Percentiles rank a stretch among this genome's conserved stretches.
These are phyloP conservation scores for Passalora sequoiae DNA, from an alignment of 2,329 filamentous ascomycete genomes.

Conservation along the genomic window DNA sequence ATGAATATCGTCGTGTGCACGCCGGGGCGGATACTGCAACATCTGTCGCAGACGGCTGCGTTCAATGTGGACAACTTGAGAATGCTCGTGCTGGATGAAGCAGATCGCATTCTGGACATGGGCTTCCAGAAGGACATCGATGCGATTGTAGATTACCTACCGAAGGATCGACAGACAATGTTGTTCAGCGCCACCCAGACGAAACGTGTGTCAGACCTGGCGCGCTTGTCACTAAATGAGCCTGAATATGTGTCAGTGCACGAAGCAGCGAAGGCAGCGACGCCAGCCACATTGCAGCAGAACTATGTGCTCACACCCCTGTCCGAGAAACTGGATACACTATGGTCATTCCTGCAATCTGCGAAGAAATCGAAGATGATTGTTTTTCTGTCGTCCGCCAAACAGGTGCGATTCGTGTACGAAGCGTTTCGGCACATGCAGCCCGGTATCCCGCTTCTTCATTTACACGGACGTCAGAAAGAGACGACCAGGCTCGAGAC, in stretches of 20 bases:
- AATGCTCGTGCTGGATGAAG: constrained; percentile 90
- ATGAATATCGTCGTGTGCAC: constrained; percentile 99
- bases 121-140: constrained; percentile 88
- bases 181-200: constrained; percentile 96
- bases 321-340: constrained; percentile 80
- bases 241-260: constrained; percentile 96
- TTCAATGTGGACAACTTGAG: constrained; percentile 88
- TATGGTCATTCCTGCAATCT: constrained; percentile 87
- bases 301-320: constrained; percentile 85
- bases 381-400: constrained; percentile 90
- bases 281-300: constrained; percentile 78
- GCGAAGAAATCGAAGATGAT: constrained; percentile 93
- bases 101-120: constrained; percentile 96
- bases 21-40: constrained; percentile 89
- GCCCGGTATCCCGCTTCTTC: constrained; percentile 85
- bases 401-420: constrained; percentile 94
- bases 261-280: constrained; percentile 71
- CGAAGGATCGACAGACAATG: constrained; percentile 78
- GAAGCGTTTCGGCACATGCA: constrained; percentile 90
- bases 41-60: constrained; percentile 86
- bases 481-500: constrained; percentile 84
- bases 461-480: constrained; percentile 91
- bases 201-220: constrained; percentile 86
- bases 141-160: constrained; percentile 86
- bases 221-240: constrained; percentile 77